Percentiles rank a stretch among this genome's conserved stretches.
Evolutionary conservation across 371 early-diverging fungal genomes (phyloP).

Genomic region (Lichtheimia ornata): DNA sequence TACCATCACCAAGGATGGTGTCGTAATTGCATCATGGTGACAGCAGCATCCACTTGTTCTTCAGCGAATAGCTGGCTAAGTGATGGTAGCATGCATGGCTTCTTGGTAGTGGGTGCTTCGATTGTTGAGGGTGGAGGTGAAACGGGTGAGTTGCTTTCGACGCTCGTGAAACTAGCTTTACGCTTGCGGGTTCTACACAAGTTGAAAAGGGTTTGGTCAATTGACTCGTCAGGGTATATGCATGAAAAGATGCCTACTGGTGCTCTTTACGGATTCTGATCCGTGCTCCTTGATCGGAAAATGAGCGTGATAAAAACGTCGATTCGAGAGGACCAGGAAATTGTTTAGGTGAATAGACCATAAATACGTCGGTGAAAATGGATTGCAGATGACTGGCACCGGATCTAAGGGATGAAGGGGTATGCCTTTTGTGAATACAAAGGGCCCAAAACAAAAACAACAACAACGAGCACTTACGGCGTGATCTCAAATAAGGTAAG

Average conservation of each 20-base stretch:
- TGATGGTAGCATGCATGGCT: conserved; percentile 18
- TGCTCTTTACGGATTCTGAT: conserved; percentile 57
- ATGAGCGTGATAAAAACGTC: conserved; percentile 50
- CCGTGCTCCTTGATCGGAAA: conserved; percentile 55
- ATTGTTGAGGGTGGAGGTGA: conserved; percentile 17
- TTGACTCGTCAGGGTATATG: not conserved
- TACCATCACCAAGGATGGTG: not conserved
- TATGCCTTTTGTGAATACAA: not conserved
- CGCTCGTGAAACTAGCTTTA: conserved; percentile 6
- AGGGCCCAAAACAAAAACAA: not conserved
- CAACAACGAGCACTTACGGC: conserved; percentile 38
- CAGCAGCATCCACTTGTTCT: conserved; percentile 36
- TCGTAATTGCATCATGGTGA: conserved; percentile 40
- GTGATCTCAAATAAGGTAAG: conserved; percentile 88
- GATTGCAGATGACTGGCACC: conserved; percentile 31
- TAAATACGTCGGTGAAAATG: conserved; percentile 62
- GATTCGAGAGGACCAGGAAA: conserved; percentile 88
- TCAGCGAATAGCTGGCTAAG: conserved; percentile 18
- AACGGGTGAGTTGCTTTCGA: conserved; percentile 13
- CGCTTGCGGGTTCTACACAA: not conserved
- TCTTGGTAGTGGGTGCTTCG: conserved; percentile 3
- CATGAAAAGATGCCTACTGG: conserved; percentile 12
- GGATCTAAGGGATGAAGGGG: conserved; percentile 4
- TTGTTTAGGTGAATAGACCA: conserved; percentile 84
- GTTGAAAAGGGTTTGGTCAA: not conserved